Evolutionary conservation across 148 eudicot genomes (phyloP).

Genomic region (Rhododendron henanense): DNA sequence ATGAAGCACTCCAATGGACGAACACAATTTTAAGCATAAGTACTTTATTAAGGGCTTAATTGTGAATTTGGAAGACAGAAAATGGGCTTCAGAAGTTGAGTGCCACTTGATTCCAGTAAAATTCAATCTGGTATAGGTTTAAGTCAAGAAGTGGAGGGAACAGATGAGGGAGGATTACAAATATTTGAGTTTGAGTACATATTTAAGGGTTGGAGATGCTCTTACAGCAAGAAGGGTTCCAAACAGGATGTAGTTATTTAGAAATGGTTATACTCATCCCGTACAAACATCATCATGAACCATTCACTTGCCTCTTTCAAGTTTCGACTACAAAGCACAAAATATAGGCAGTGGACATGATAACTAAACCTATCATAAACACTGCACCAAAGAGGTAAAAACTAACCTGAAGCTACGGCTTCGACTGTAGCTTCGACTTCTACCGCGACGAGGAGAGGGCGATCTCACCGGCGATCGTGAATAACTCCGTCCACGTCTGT

Average conservation of each 20-base stretch:
- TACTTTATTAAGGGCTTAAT: neutral
- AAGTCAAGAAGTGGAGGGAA: neutral
- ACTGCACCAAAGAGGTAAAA: neutral
- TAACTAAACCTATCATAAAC: neutral
- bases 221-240: neutral
- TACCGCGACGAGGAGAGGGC: constrained; percentile 52
- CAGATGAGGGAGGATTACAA: neutral
- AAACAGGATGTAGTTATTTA: neutral
- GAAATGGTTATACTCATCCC: neutral
- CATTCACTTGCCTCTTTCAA: neutral
- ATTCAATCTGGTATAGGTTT: neutral
- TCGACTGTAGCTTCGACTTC: constrained; percentile 63
- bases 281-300: neutral
- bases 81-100: neutral
- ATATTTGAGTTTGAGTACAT: neutral
- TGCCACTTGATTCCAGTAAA: neutral
- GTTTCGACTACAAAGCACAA: neutral
- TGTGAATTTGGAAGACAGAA: neutral
- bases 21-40: neutral
- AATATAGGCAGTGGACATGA: neutral
- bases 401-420: constrained; percentile 78
- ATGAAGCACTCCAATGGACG: neutral
- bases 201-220: neutral
- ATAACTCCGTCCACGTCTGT: constrained; percentile 57
- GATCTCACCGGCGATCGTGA: constrained; percentile 70